Conservation (phyloP, 768 basidiomycete genomes). For the Boletus sensibilis region DNA sequence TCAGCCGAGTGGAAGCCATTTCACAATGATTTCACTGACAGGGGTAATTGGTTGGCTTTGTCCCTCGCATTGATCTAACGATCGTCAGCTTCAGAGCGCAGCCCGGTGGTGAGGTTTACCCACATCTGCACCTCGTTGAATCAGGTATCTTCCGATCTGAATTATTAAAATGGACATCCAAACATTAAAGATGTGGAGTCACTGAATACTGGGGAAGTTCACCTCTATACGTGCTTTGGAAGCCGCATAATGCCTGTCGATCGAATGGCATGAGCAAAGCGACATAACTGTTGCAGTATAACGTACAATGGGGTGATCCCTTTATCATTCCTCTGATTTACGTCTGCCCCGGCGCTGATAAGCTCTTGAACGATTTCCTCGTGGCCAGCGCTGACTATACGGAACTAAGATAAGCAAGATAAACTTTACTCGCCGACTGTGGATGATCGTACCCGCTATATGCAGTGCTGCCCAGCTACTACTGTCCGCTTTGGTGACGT, state of each 20-base stretch:
- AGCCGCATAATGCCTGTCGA: slow-evolving; percentile 82
- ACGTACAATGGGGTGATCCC: slow-evolving; percentile 80
- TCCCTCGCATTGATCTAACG: slow-evolving; percentile 90
- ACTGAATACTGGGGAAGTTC: slow-evolving; percentile 27
- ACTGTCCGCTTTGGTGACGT: slow-evolving; percentile 61
- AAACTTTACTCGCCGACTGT: neutral
- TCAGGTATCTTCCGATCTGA: slow-evolving; percentile 85
- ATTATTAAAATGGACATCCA: slow-evolving; percentile 28
- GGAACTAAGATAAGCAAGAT: slow-evolving; percentile 2
- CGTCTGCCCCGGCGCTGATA: slow-evolving; percentile 78
- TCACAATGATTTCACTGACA: slow-evolving; percentile 44
- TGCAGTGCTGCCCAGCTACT: slow-evolving; percentile 79
- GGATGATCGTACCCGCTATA: slow-evolving; percentile 57
- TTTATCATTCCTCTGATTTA: slow-evolving; percentile 77
- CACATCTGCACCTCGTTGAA: slow-evolving; percentile 89
- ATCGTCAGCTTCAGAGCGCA: slow-evolving; percentile 31
- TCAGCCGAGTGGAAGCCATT: slow-evolving; percentile 3
- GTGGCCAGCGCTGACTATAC: slow-evolving; percentile 76
- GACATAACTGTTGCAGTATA: neutral
- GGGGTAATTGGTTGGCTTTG: slow-evolving; percentile 86
- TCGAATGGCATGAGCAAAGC: slow-evolving; percentile 8
- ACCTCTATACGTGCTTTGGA: slow-evolving; percentile 89
- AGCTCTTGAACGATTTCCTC: slow-evolving; percentile 74
- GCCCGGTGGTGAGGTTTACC: slow-evolving; percentile 39
- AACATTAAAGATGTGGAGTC: slow-evolving; percentile 18